Evolutionary conservation across 768 basidiomycete genomes (phyloP).

Genomic region (Amanita jacksonii): DNA sequence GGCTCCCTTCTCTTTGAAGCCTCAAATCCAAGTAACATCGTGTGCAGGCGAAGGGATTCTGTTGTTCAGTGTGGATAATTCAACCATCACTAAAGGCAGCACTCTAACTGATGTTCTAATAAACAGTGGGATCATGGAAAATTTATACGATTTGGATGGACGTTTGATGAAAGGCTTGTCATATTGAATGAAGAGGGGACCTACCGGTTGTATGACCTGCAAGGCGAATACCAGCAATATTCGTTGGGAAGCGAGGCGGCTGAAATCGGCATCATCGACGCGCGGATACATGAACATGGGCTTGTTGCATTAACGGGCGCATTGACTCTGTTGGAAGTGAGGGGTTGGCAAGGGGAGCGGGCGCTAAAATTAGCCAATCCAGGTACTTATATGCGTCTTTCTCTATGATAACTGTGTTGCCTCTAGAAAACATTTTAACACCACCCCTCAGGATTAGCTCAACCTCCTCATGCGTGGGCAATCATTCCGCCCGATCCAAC

Average conservation of each 20-base stretch:
- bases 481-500: slow-evolving; percentile 86
- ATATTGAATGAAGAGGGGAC: slow-evolving; percentile 88
- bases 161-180: slow-evolving; percentile 68
- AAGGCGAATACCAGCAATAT: slow-evolving; percentile 78
- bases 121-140: slow-evolving; percentile 84
- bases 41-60: slow-evolving; percentile 69
- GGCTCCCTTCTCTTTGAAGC: slow-evolving; percentile 48
- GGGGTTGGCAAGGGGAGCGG: slow-evolving; percentile 77
- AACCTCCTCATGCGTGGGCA: slow-evolving; percentile 79
- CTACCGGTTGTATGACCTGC: slow-evolving; percentile 84
- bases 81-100: slow-evolving; percentile 5
- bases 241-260: slow-evolving; percentile 77
- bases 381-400: slow-evolving; percentile 52
- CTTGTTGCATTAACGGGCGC: slow-evolving; percentile 78
- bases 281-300: slow-evolving; percentile 78
- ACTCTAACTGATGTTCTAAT: slow-evolving; percentile 11
- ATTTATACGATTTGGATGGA: slow-evolving; percentile 80
- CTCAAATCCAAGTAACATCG: slow-evolving; percentile 84
- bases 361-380: slow-evolving; percentile 66
- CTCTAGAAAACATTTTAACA: slow-evolving; percentile 1
- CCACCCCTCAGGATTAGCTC: slow-evolving; percentile 46
- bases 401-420: too few relatives aligned
- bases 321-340: slow-evolving; percentile 73
- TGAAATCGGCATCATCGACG: slow-evolving; percentile 79
- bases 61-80: slow-evolving; percentile 60